These are phyloP conservation scores for Suhomyces wounanorum DNA, from an alignment of 1,139 yeast species.

Conservation along the genomic window DNA sequence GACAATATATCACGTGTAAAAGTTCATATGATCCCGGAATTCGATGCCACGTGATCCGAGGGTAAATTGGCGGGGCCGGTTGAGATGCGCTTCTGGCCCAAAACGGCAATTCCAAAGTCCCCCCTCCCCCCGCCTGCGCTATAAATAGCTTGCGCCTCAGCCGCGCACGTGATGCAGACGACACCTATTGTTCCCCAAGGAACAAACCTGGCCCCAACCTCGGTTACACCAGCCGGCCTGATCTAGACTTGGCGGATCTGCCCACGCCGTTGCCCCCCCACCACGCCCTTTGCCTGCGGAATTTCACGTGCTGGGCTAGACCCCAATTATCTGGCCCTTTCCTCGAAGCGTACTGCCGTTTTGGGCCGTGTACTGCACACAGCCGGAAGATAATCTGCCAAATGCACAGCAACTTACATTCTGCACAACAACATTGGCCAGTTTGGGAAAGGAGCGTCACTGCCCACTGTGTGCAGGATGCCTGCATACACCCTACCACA, in stretches of 20 bases:
- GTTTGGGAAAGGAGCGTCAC: neutral
- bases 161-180: neutral
- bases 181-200: neutral
- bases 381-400: neutral
- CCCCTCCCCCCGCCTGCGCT: neutral
- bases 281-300: neutral
- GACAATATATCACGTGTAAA: no score
- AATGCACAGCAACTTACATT: neutral
- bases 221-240: neutral
- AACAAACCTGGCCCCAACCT: neutral
- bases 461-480: neutral
- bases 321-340: neutral
- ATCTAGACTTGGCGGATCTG: neutral
- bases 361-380: neutral
- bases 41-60: neutral
- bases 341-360: neutral
- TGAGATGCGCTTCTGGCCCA: no score
- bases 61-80: neutral
- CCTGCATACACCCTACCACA: neutral
- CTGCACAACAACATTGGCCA: neutral
- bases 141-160: neutral
- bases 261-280: neutral
- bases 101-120: no score
- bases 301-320: neutral
- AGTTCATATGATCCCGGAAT: neutral